phyloP scores from a whole-genome alignment of 768 basidiomycete species.

The Russula dissimulans region DNA sequence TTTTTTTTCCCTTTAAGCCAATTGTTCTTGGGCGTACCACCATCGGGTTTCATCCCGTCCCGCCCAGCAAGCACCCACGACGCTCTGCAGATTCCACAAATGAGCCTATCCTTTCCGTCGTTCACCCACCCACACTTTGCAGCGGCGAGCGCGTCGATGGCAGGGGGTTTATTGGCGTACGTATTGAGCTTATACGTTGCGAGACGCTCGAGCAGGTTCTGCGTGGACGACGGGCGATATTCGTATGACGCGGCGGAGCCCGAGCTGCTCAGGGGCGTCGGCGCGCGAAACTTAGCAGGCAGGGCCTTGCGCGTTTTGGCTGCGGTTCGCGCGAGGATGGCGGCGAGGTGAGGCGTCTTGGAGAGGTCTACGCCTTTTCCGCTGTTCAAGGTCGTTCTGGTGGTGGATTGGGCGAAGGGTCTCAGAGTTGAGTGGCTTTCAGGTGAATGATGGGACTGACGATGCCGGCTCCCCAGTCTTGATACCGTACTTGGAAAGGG shows the following conservation, averaged over 20 bases:
- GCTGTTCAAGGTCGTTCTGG: slow-evolving; percentile 19
- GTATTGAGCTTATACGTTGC: slow-evolving; percentile 72
- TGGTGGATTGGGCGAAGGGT: background rate
- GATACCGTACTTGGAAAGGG: slow-evolving; percentile 69
- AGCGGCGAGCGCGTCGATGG: slow-evolving; percentile 71
- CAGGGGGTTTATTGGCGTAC: slow-evolving; percentile 67
- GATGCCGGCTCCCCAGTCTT: slow-evolving; percentile 39
- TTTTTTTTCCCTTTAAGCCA: background rate
- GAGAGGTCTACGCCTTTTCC: slow-evolving; percentile 29
- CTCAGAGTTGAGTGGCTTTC: background rate
- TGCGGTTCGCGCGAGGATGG: slow-evolving; percentile 61
- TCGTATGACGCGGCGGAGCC: slow-evolving; percentile 37
- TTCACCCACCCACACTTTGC: slow-evolving; percentile 80
- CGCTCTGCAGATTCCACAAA: slow-evolving; percentile 60
- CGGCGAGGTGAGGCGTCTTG: slow-evolving; percentile 59
- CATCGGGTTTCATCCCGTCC: slow-evolving; percentile 66
- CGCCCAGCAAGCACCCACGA: slow-evolving; percentile 68
- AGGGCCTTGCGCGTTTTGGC: slow-evolving; percentile 44
- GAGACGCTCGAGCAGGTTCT: slow-evolving; percentile 65
- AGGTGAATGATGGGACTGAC: slow-evolving; percentile 20
- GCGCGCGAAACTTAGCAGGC: slow-evolving; percentile 35
- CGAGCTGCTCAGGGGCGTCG: slow-evolving; percentile 23
- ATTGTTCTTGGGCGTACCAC: slow-evolving; percentile 47
- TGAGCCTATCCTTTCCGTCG: slow-evolving; percentile 69
- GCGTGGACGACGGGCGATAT: slow-evolving; percentile 70